These are phyloP conservation scores for Chalaropsis ovoidea DNA, from an alignment of 2,329 filamentous ascomycete species.

Conservation along the genomic window DNA sequence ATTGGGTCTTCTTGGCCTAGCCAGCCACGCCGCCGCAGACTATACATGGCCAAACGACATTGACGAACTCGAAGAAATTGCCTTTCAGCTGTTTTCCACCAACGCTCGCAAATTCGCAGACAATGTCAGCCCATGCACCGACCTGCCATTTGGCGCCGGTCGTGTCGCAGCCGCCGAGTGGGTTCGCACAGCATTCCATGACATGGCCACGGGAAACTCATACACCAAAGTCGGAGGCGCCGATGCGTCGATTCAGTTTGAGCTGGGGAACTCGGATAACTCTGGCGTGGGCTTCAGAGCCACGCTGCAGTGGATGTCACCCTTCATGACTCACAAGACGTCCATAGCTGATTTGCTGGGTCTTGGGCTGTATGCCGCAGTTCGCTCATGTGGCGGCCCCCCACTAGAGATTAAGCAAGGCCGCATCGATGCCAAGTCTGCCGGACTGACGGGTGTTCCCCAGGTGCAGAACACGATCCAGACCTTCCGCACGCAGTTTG, in stretches of 20 bases:
- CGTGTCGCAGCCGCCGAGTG: conserved; percentile 52
- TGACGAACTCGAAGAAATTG: conserved; percentile 55
- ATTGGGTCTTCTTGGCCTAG: conserved; percentile 34
- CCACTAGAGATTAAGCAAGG: conserved; percentile 44
- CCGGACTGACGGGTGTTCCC: conserved; percentile 43
- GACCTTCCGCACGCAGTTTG: conserved; percentile 46
- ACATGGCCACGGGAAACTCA: conserved; percentile 47
- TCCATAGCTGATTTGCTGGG: conserved; percentile 50
- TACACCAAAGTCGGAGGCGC: conserved; percentile 43
- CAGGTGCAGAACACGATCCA: conserved; percentile 45
- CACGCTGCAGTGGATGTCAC: conserved; percentile 45
- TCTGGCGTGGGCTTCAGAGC: conserved; percentile 45
- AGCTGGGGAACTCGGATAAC: conserved; percentile 47
- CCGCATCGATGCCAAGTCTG: conserved; percentile 43
- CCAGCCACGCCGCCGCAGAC: conserved; percentile 32
- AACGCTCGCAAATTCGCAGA: conserved; percentile 46
- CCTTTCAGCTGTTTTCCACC: conserved; percentile 49
- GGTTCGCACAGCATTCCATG: conserved; percentile 52
- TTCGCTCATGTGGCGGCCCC: conserved; percentile 50
- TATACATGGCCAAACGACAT: conserved; percentile 51
- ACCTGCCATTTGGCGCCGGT: conserved; percentile 43
- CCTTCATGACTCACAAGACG: conserved; percentile 42
- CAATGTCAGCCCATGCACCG: conserved; percentile 48
- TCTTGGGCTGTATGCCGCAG: conserved; percentile 47
- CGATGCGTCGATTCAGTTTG: conserved; percentile 52